A percentile compares a stretch with the other conserved stretches of the same genome.
These are phyloP conservation scores for Dendrocalamus sinicus DNA, from an alignment of 176 grass and related monocot genomes.

Conservation along the genomic window DNA sequence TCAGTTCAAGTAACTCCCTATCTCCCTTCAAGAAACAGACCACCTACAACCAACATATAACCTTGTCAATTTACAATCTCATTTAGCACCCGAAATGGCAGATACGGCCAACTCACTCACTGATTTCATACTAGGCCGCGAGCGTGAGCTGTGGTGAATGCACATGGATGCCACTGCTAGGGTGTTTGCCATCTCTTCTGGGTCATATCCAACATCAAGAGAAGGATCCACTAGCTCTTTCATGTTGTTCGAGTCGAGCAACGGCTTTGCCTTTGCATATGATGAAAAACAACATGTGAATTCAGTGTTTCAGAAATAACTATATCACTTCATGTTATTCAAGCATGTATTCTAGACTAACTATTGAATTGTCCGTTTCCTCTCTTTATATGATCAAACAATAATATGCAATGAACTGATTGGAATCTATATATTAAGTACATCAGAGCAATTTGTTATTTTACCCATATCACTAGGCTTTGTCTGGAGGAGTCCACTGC, in stretches of 20 bases:
- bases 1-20: slow-evolving; percentile 56
- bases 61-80: slow-evolving; percentile 16
- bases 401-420: slow-evolving; percentile 4
- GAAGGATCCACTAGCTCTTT: slow-evolving; percentile 78
- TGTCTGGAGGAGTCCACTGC: slow-evolving; percentile 80
- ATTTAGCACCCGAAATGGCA: not conserved
- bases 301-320: slow-evolving; percentile 16
- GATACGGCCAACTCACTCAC: slow-evolving; percentile 44
- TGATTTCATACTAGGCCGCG: slow-evolving; percentile 78
- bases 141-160: slow-evolving; percentile 84
- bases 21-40: slow-evolving; percentile 75
- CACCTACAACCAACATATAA: slow-evolving; percentile 53
- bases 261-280: slow-evolving; percentile 76
- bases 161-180: slow-evolving; percentile 89
- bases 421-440: slow-evolving; percentile 13
- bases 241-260: slow-evolving; percentile 81
- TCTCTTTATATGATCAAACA: not conserved
- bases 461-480: slow-evolving; percentile 98
- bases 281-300: slow-evolving; percentile 33
- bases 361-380: not conserved
- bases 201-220: slow-evolving; percentile 66
- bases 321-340: slow-evolving; percentile 4
- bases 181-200: slow-evolving; percentile 60
- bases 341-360: slow-evolving; percentile 11
- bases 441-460: not conserved